Base-by-base conservation (phyloP, 495 filamentous ascomycete species). In the Tuber microsphaerosporum region DNA sequence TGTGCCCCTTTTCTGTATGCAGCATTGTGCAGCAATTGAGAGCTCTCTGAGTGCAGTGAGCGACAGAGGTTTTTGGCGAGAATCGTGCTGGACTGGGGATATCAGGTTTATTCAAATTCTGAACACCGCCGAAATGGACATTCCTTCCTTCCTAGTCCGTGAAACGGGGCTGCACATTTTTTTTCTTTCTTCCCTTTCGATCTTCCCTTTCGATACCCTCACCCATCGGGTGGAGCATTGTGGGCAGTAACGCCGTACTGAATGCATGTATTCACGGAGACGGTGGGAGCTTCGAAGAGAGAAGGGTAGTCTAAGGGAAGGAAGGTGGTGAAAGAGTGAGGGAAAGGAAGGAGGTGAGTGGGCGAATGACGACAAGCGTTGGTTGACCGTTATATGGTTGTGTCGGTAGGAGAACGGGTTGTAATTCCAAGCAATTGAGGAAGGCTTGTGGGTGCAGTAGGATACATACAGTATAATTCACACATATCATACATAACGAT, bases 331-430 rank as follows among this genome's bases (percentile, higher is more conserved):
- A 26, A 41, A 48, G 65, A 16, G 26, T 42, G 39, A 37, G 16
- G 19, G 45, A 48, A 31, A 16, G 26, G 61, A 41, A 34, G 45
- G 65, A 22, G 22, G 65, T 26, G 48, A 61, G 44, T 26, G 39
- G 4, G 39, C 3, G 39, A 51, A 45, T 3, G 43, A 42, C 43
- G 20, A 43, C 1, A 19, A 61, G 20, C 45, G 31, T 45, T 20
- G 65, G 48, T 71, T 71, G 70, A 72, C 70, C 70, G 41, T 71
- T 74, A 65, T 65, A 69, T 79, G 73, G 69, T 61, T 46, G 56
- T 76, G 26, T 34, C 4, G 26, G 26, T 16, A 19, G 14, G 26
- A 34, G 56, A 19, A 31, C 56, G 26, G 12, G 56, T 14, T 65
- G 26, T 19, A 26, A 26, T 65, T 65, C 34, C 26, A 65, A 12